phyloP scores from a whole-genome alignment of 176 grass and related monocot species.

The Zoysia japonica region DNA sequence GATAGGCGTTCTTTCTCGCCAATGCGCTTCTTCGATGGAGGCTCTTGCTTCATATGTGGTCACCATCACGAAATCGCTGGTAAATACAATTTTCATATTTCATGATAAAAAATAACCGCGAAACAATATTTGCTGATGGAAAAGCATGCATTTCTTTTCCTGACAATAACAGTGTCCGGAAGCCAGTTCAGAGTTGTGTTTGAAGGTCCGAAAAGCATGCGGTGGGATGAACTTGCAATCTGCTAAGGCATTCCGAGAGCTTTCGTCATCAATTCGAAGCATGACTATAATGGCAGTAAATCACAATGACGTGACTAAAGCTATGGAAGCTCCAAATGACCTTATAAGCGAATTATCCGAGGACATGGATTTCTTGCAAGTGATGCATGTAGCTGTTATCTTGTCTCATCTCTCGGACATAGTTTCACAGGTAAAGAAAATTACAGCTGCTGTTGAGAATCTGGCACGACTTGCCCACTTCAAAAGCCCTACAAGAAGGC shows the following conservation, averaged over 20 bases:
- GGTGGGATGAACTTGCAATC: conserved; percentile 62
- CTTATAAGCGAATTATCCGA: conserved; percentile 35
- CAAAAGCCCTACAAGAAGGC: conserved; percentile 40
- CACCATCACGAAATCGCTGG: conserved; percentile 50
- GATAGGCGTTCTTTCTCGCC: conserved; percentile 62
- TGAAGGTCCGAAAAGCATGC: conserved; percentile 51
- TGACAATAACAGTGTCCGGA: too few species aligned
- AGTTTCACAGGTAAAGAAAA: conserved; percentile 45
- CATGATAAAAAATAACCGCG: neutral
- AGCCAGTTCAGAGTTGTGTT: conserved; percentile 34
- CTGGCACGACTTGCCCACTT: conserved; percentile 61
- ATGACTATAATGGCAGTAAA: conserved; percentile 28
- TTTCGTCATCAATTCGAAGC: conserved; percentile 49
- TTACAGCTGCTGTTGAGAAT: conserved; percentile 52
- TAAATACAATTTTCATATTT: conserved; percentile 12
- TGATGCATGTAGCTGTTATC: conserved; percentile 59
- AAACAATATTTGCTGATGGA: conserved; percentile 5
- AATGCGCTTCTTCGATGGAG: conserved; percentile 82
- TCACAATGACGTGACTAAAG: conserved; percentile 41
- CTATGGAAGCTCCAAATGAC: conserved; percentile 26
- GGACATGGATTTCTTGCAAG: conserved; percentile 38
- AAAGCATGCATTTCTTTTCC: too few species aligned
- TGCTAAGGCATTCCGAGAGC: conserved; percentile 61
- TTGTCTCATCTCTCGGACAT: conserved; percentile 65
- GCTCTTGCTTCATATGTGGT: conserved; percentile 62